Conservation (phyloP, 1,139 yeast genomes). For the Yamadazyma diddensiae region DNA sequence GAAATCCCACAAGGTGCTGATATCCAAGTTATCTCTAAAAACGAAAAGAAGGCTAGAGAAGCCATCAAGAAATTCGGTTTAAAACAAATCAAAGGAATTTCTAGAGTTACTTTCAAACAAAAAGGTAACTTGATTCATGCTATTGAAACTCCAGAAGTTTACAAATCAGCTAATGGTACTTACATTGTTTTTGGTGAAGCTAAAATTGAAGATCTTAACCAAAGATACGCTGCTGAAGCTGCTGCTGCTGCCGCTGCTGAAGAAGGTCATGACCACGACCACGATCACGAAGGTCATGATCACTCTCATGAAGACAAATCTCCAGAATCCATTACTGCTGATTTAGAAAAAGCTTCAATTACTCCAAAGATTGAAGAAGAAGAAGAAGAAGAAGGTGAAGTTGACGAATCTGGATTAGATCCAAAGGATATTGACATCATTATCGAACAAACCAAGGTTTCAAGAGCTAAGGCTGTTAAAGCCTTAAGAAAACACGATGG, state of each 20-base stretch:
- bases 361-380: slow-evolving; percentile 38
- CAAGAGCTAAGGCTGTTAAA: slow-evolving; percentile 86
- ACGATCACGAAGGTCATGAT: slow-evolving; percentile 15
- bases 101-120: slow-evolving; percentile 95
- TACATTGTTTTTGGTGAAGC: slow-evolving; percentile 98
- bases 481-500: slow-evolving; percentile 88
- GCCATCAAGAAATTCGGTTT: slow-evolving; percentile 84
- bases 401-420: slow-evolving; percentile 78
- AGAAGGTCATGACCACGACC: slow-evolving; percentile 28
- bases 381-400: slow-evolving; percentile 66
- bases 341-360: slow-evolving; percentile 77
- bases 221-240: slow-evolving; percentile 73
- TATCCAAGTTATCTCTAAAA: slow-evolving; percentile 80
- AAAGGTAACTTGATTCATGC: slow-evolving; percentile 91
- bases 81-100: slow-evolving; percentile 87
- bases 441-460: slow-evolving; percentile 84
- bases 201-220: slow-evolving; percentile 86
- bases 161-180: slow-evolving; percentile 90
- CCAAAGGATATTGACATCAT: slow-evolving; percentile 78
- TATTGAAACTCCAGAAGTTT: slow-evolving; percentile 93
- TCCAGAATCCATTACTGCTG: slow-evolving; percentile 87
- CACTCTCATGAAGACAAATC: slow-evolving; percentile 41
- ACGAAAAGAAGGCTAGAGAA: slow-evolving; percentile 96
- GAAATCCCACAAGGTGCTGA: slow-evolving; percentile 84
- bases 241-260: slow-evolving; percentile 34